Evolutionary conservation across 1,139 yeast genomes (phyloP), one percentile per base, ranked within the genome.

Genomic region (Pichia sp.): DNA sequence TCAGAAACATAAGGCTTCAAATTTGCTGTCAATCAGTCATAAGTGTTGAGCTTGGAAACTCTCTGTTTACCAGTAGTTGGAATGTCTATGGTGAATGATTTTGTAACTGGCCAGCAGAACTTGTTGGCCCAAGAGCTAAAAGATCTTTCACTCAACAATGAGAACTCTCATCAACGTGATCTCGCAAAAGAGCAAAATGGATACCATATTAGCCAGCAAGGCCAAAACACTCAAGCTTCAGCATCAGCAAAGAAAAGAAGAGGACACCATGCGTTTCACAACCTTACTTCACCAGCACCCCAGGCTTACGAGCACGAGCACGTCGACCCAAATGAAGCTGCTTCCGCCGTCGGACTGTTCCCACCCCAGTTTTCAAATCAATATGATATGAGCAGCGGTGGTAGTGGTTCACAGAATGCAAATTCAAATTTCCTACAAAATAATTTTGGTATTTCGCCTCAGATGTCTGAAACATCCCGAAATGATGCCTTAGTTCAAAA

Each of bases 301-400:
- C 49, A 52, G n/a, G 13, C 46, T 19, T 15, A 19, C 8, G 31
- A 42, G 19, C 51, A 49, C n/a, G 62, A 62, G 32, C 55, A 53
- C 5, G 61, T 67, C 34, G 70, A 67, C 54, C 70, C 70, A 4
- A 67, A 65, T 51, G 65, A 61, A 5, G 70, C 70, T 8, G 69
- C 69, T 7, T 57, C 60, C 46, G 60, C 64, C 42, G 61, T 64
- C n/a, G 70, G 70, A 8, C 51, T 64, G 30, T 41, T 47, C 15
- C 52, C 50, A 29, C 41, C 41, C 41, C 15, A 38, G 16, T 5
- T 29, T 10, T 30, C 29, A 19, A 44, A 10, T n/a, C 32, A 30
- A 44, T 26, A 26, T 26, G 29, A 26, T 26, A 5, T 26, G 29
- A 26, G 4, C 15, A 26, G 11, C 19, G 29, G 13, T 29, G 19